Evolutionary conservation across 2,329 filamentous ascomycete genomes (phyloP), one percentile per base, ranked within the genome.

Genomic region (Colletotrichum neosansevieriae): DNA sequence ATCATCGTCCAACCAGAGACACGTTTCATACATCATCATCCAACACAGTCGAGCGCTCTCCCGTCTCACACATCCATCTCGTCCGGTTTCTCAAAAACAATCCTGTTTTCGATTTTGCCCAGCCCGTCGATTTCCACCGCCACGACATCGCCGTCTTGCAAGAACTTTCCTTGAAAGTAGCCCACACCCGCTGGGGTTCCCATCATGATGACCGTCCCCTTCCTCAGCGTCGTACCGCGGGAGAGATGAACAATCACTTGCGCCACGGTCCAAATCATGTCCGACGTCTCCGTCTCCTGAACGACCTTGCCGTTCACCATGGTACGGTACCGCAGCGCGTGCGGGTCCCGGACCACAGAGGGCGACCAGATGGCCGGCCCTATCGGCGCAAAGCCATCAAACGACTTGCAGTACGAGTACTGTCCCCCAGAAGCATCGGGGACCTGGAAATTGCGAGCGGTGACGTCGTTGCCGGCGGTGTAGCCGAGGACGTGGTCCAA

Each of bases 401-500:
- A 77, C 0, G 80, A 83, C 72, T 87, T 86, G n/a, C 84, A 83
- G 45, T 85, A 80, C 53, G 81, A 85, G 71, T 85, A 86, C 67
- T 88, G 85, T 9, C 72, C 71, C 12, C 71, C 72, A 6, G 63
- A 73, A 9, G 68, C 70, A 4, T 69, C 72, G 0, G 86, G 84
- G 64, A 86, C 81, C 73, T 88, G 85, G 40, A 79, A 76, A 64
- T 85, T 82, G 3, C 85, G 76, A 0, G 84, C 83, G 2, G 83
- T 84, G 17, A 86, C 73, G 69, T 87, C 85, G 73, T 89, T 89
- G 38, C 83, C 83, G 24, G 82, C 82, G 0, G 86, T 86, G 70
- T 88, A 89, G 34, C 86, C 87, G 1, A 88, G 81, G 2, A 89
- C 78, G 71, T 87, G 85, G 24, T 83, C 78, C 4, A 83, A 71